Conservation (phyloP, 169 alveolate genomes). For the Sarcocystis neurona region DNA sequence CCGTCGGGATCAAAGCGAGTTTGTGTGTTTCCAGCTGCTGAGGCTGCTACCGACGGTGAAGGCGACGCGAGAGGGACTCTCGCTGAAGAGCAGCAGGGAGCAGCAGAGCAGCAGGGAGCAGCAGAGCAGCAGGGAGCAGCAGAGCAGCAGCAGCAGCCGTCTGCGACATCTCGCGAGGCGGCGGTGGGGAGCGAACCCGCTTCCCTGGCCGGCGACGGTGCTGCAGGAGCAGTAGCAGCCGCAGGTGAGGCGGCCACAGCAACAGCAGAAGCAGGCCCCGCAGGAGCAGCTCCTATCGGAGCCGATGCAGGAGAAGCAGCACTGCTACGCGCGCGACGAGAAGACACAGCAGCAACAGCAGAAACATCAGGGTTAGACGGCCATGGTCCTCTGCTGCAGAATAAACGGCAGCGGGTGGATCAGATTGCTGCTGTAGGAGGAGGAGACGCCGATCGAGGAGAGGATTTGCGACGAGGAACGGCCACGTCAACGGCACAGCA, state of each 20-base stretch:
- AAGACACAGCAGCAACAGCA: too few relatives aligned
- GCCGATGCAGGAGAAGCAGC: too few relatives aligned
- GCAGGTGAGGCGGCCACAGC: background rate
- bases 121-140: background rate
- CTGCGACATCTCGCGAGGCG: background rate
- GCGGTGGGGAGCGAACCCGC: background rate
- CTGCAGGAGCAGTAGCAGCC: too few relatives aligned
- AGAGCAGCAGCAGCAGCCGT: background rate
- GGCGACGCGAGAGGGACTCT: background rate
- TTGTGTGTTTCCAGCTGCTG: slow-evolving; percentile 1
- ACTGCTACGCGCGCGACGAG: too few relatives aligned
- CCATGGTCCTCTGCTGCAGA: too few relatives aligned
- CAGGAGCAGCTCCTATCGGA: background rate
- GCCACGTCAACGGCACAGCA: too few relatives aligned
- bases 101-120: background rate
- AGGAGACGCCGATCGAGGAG: too few relatives aligned
- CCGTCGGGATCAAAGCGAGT: background rate
- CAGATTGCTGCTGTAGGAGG: too few relatives aligned
- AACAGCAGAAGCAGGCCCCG: background rate
- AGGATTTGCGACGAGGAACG: too few relatives aligned
- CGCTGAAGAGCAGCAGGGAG: background rate
- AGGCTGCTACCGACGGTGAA: background rate
- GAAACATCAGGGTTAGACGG: too few relatives aligned
- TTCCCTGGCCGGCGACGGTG: background rate
- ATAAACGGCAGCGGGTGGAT: too few relatives aligned